Evolutionary conservation across 441 rosid species (phyloP).

Genomic region (Pelargonium fulgidum): DNA sequence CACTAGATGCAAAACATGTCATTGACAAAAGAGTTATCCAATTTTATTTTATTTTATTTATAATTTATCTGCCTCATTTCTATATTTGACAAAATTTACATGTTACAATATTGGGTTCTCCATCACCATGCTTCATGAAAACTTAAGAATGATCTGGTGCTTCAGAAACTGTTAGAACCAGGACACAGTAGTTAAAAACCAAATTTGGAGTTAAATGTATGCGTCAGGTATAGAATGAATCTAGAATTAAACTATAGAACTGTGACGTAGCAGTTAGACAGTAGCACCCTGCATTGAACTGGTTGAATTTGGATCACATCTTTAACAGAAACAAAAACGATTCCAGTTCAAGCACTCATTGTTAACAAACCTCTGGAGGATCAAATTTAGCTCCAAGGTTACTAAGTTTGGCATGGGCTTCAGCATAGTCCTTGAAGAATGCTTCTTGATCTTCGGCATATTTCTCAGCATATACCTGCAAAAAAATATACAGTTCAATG

Average conservation of each 20-base stretch:
- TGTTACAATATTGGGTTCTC: not conserved
- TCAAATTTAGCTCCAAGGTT: slow-evolving; percentile 83
- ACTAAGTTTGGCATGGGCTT: slow-evolving; percentile 94
- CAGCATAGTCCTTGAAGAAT: slow-evolving; percentile 85
- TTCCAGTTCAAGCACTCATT: slow-evolving; percentile 3
- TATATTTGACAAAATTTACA: not conserved
- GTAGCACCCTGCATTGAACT: not conserved
- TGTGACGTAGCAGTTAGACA: no score
- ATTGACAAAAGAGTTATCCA: not conserved
- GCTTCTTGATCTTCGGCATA: slow-evolving; percentile 78
- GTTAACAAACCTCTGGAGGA: slow-evolving; percentile 72
- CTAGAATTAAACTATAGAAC: not conserved
- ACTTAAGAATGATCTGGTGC: not conserved
- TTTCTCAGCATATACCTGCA: slow-evolving; percentile 81
- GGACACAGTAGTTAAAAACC: slow-evolving; percentile 1
- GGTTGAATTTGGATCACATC: not conserved
- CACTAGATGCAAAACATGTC: not conserved
- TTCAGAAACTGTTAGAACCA: not conserved
- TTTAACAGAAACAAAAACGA: not conserved
- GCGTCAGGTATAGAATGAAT: not conserved
- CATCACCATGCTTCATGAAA: no score
- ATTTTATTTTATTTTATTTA: no score
- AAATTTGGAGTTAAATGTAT: not conserved
- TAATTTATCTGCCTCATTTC: not conserved
- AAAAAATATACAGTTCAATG: slow-evolving; percentile 18